phyloP scores from a whole-genome alignment of 2,329 filamentous ascomycete genomes.

The Diaporthe eres region DNA sequence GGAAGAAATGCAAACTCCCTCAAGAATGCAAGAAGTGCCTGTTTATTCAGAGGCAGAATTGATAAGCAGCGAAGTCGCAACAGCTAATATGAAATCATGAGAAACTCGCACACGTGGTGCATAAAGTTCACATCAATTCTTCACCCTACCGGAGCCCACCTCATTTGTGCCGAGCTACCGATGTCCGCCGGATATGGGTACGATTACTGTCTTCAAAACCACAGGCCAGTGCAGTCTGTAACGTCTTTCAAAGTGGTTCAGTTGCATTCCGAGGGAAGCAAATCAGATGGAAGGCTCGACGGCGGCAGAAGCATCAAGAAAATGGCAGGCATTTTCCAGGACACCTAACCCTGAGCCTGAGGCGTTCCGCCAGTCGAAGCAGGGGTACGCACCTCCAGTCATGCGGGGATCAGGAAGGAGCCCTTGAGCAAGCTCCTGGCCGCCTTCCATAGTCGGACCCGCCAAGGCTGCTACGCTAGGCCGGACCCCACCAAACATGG shows the following conservation, averaged over 20 bases:
- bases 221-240: not conserved
- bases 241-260: not conserved
- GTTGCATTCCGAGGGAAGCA: not conserved
- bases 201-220: not conserved
- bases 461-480: conserved; percentile 19
- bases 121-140: not conserved
- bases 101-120: too few species aligned
- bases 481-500: conserved; percentile 41
- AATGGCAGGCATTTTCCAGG: not conserved
- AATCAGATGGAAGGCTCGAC: not conserved
- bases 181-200: too few species aligned
- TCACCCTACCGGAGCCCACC: too few species aligned
- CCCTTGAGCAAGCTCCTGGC: not conserved
- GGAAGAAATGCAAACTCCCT: too few species aligned
- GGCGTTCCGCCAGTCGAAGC: too few species aligned
- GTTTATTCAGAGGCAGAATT: too few species aligned
- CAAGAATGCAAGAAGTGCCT: too few species aligned
- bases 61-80: too few species aligned
- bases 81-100: too few species aligned
- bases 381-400: not conserved
- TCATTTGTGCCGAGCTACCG: not conserved
- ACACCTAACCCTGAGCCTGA: conserved; percentile 2
- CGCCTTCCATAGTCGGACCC: conserved; percentile 3
- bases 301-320: not conserved
- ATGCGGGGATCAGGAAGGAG: conserved; percentile 6